Conservation (phyloP, 2,329 filamentous ascomycete genomes). For the Cladosporium sp. region DNA sequence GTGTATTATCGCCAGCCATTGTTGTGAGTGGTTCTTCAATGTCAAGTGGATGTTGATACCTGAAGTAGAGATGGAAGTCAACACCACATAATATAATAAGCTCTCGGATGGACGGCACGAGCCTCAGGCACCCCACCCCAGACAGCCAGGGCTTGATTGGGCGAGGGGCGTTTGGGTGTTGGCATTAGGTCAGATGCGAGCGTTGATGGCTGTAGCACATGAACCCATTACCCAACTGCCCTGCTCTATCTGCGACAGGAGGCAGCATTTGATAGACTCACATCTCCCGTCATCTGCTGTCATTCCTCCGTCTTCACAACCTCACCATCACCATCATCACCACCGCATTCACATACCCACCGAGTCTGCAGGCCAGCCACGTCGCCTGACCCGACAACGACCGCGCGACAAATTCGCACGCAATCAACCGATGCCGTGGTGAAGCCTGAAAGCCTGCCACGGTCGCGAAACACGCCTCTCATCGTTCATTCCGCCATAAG, state of each 20-base stretch:
- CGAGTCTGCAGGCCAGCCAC: constrained; percentile 10
- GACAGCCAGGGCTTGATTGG: too few species aligned
- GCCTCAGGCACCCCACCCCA: too few species aligned
- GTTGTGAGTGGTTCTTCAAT: too few species aligned
- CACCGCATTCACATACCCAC: neutral
- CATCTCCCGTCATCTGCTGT: neutral
- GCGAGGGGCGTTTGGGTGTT: neutral
- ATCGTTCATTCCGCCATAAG: neutral
- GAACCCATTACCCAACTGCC: neutral
- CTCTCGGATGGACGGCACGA: neutral
- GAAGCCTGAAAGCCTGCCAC: neutral
- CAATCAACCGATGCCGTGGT: constrained; percentile 3
- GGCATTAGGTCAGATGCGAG: constrained; percentile 8
- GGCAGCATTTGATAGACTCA: neutral
- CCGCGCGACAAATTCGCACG: neutral
- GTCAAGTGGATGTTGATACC: too few species aligned
- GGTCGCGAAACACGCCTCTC: neutral
- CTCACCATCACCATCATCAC: neutral
- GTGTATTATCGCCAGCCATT: neutral
- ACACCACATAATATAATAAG: too few species aligned
- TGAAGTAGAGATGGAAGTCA: too few species aligned
- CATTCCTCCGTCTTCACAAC: neutral
- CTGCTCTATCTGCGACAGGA: constrained; percentile 3
- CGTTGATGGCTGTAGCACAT: constrained; percentile 10
- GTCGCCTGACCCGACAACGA: neutral